Evolutionary conservation across 2,329 filamentous ascomycete genomes (phyloP), one percentile per base, ranked within the genome.

Genomic region (Hypoxylon sp.): DNA sequence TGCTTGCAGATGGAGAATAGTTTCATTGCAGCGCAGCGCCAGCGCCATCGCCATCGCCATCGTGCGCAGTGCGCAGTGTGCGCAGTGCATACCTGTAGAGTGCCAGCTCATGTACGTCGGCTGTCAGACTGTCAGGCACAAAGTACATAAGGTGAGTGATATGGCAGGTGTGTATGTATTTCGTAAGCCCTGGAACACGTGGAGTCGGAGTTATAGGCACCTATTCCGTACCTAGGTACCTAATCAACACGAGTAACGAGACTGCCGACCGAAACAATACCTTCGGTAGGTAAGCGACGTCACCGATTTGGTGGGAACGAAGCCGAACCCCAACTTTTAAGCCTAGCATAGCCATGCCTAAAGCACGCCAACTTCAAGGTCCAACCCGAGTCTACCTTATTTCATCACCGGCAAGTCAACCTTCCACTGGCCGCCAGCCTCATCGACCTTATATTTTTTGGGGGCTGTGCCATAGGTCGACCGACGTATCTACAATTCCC

Each of bases 1-100:
- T 56, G 60, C 64, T 55, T 66, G 60, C 64, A 66, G 59, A 49
- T 59, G 51, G 34, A 26, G 44, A 51, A 59, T 24, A 41, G 15
- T 48, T 48, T 15, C 44, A 48, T n/a, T 28, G 37, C 37, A 41
- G 37, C 37, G 37, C 17, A n/a, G 6, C 17, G 37, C 15, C 37
- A 39, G 24, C 24, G n/a, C n/a, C n/a, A n/a, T n/a, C n/a, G n/a
- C n/a, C 17, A n/a, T 3, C 17, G 37, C 15, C 37, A 39, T 4
- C 24, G 15, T 39, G 37, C 37, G 34, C 48, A 50, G 50, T 49
- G 52, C 52, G 32, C 7, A 26, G 4, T 26, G 4, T 26, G 7
- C 24, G 7, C n/a, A n/a, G n/a, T n/a, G n/a, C n/a, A n/a, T n/a
- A n/a, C n/a, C n/a, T n/a, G n/a, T n/a, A n/a, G n/a, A n/a, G n/a